Conservation (phyloP, 2,329 filamentous ascomycete species). For the Monilinia fructicola region DNA sequence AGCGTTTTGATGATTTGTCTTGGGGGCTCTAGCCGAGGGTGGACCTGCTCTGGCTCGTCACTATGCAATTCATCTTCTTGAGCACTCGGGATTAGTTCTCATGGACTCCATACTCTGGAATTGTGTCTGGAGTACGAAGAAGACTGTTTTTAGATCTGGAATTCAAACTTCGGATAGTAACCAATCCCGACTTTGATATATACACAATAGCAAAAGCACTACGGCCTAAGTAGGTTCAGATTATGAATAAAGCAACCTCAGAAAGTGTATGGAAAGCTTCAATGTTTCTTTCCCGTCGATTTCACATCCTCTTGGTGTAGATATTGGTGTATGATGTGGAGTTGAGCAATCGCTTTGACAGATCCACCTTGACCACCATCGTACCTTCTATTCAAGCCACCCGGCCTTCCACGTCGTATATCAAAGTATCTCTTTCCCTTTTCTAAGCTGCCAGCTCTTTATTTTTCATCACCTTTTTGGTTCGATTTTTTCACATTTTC, state of each 20-base stretch:
- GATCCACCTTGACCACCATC: background rate
- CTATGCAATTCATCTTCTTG: background rate
- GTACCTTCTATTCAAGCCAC: constrained; percentile 1
- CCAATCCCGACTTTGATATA: background rate
- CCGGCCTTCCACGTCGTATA: background rate
- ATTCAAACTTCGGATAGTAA: background rate
- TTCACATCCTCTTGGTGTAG: too few relatives aligned
- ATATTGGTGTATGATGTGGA: background rate
- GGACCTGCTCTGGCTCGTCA: background rate
- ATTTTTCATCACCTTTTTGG: background rate
- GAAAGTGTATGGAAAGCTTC: background rate
- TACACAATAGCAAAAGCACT: background rate
- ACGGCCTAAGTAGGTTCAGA: background rate
- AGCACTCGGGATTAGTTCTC: background rate
- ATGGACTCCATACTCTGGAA: background rate
- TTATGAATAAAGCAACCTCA: background rate
- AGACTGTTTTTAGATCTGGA: background rate
- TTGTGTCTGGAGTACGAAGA: background rate
- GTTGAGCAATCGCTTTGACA: background rate
- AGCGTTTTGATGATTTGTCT: background rate
- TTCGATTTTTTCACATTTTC: background rate
- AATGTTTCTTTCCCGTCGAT: background rate
- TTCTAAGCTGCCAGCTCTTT: background rate
- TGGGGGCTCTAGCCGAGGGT: background rate
- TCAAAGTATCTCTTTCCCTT: background rate